phyloP scores from a whole-genome alignment of 2,329 filamentous ascomycete species.

The Phaeoacremonium minimum region DNA sequence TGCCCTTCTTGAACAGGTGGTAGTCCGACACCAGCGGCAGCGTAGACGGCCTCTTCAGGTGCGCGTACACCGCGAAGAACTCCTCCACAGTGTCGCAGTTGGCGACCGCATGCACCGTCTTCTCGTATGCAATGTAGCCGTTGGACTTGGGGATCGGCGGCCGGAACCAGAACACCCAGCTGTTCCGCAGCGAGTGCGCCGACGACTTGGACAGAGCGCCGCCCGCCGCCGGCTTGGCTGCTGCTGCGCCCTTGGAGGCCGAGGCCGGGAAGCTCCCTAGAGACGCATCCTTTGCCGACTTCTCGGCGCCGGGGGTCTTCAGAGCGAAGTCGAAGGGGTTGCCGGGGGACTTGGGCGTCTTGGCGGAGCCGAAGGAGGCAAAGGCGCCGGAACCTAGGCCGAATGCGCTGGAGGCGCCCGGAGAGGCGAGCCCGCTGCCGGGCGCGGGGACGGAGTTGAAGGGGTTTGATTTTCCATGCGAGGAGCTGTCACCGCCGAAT shows the following conservation, averaged over 20 bases:
- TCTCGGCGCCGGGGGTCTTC: slow-evolving; percentile 58
- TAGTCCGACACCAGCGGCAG: slow-evolving; percentile 94
- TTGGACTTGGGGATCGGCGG: slow-evolving; percentile 96
- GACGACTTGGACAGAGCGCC: slow-evolving; percentile 23
- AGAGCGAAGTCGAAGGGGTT: slow-evolving; percentile 75
- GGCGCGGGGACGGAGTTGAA: slow-evolving; percentile 74
- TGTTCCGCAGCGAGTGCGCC: slow-evolving; percentile 67
- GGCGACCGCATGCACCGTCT: slow-evolving; percentile 86
- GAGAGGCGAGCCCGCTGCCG: slow-evolving; percentile 66
- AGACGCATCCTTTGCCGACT: slow-evolving; percentile 49
- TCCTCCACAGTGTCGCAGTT: slow-evolving; percentile 79
- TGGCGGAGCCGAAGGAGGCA: slow-evolving; percentile 84
- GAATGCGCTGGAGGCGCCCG: slow-evolving; percentile 82
- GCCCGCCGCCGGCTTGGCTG: slow-evolving; percentile 28
- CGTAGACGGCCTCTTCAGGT: slow-evolving; percentile 83
- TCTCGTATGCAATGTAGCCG: slow-evolving; percentile 84
- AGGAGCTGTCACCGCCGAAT: slow-evolving; percentile 68
- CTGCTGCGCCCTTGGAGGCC: slow-evolving; percentile 36
- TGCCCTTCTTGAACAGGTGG: slow-evolving; percentile 94
- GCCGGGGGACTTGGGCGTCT: slow-evolving; percentile 82
- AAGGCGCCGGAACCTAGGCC: slow-evolving; percentile 93
- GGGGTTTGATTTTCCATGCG: slow-evolving; percentile 72
- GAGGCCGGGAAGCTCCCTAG: slow-evolving; percentile 32
- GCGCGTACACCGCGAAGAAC: slow-evolving; percentile 84
- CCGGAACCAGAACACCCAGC: slow-evolving; percentile 96